These are phyloP conservation scores for Auriscalpium vulgare DNA, from an alignment of 768 basidiomycete genomes.

Conservation along the genomic window DNA sequence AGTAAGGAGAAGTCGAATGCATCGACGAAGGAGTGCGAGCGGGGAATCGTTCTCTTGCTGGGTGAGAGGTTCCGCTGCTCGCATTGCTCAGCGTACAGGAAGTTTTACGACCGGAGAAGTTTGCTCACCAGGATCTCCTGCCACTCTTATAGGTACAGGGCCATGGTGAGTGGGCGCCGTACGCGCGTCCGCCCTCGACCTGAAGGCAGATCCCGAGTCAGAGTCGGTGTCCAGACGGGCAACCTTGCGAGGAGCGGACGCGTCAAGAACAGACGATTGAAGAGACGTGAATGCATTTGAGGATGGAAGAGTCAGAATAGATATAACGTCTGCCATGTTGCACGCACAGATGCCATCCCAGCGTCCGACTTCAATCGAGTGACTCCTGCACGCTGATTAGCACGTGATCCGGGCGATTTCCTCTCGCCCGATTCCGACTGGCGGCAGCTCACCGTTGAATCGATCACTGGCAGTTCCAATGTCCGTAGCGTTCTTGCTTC, in stretches of 20 bases:
- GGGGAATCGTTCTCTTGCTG: constrained; percentile 15
- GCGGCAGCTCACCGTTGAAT: no score
- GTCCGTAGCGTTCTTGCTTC: no score
- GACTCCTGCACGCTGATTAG: no score
- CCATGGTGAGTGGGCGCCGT: background rate
- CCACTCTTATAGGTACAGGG: constrained; percentile 19
- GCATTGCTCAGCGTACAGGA: background rate
- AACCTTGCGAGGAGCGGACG: constrained; percentile 59
- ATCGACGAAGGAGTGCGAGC: constrained; percentile 25
- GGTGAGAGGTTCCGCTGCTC: constrained; percentile 11
- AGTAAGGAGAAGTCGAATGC: constrained; percentile 29
- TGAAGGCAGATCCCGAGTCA: constrained; percentile 60
- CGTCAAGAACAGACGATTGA: constrained; percentile 29
- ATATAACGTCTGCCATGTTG: constrained; percentile 8
- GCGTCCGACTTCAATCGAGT: no score
- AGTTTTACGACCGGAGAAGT: background rate
- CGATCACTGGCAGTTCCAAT: no score
- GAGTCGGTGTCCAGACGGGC: constrained; percentile 58
- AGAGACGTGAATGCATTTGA: constrained; percentile 43
- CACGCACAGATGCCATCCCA: no score
- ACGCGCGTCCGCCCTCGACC: constrained; percentile 25
- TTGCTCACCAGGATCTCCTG: constrained; percentile 30
- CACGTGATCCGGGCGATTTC: no score
- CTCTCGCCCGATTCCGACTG: no score
- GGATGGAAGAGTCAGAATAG: constrained; percentile 23